These are phyloP conservation scores for Solanum verrucosum DNA, from an alignment of 257 asterid genomes.

Conservation along the genomic window DNA sequence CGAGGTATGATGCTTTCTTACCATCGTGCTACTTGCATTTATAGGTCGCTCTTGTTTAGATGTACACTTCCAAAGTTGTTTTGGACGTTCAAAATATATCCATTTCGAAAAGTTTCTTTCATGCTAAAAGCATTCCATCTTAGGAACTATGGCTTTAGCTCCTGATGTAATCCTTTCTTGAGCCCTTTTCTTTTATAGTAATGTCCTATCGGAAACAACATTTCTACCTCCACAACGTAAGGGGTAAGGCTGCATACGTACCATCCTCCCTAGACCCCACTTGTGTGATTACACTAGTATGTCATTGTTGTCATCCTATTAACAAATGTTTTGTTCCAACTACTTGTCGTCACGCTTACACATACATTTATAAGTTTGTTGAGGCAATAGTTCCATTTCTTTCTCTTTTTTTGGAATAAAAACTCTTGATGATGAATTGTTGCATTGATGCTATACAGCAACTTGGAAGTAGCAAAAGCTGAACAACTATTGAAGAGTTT, in stretches of 20 bases:
- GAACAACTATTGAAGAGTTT: slow-evolving; percentile 11
- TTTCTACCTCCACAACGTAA: neutral
- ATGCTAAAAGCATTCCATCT: too few relatives aligned
- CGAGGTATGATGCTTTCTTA: slow-evolving; percentile 6
- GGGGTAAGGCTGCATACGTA: neutral
- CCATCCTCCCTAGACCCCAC: neutral
- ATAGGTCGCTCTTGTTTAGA: too few relatives aligned
- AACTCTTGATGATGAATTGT: neutral
- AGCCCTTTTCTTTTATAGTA: neutral
- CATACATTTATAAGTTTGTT: too few relatives aligned
- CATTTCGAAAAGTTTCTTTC: neutral
- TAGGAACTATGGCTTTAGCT: too few relatives aligned
- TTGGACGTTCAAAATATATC: neutral
- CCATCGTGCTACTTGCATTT: neutral
- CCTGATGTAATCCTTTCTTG: neutral
- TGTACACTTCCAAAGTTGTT: neutral
- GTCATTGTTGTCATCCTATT: neutral
- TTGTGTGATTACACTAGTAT: neutral
- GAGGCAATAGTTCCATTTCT: too few relatives aligned
- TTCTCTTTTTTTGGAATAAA: neutral
- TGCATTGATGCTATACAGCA: neutral
- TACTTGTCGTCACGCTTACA: neutral
- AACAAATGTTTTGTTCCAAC: neutral
- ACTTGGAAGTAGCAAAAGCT: neutral
- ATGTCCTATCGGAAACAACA: neutral